A percentile compares a stretch with the other conserved stretches of the same genome.
Evolutionary conservation across 2,329 filamentous ascomycete genomes (phyloP).

Genomic region (Parastagonospora avenae): DNA sequence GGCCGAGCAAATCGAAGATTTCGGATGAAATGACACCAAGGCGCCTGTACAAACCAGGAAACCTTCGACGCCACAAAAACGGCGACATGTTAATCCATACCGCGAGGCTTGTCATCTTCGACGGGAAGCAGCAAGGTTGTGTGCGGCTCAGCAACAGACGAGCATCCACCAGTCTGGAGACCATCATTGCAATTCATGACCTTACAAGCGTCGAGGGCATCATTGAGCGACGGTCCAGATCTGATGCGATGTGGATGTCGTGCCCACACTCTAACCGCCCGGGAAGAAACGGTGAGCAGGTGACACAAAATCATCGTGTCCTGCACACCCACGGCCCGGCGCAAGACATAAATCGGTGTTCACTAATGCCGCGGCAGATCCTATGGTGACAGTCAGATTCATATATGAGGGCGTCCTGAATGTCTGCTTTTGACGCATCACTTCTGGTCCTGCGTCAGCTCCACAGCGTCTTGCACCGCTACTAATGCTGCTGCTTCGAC

Average conservation of each 20-base stretch:
- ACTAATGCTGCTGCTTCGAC: constrained; percentile 20
- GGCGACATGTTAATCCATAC: constrained; percentile 2
- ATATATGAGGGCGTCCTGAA: constrained; percentile 12
- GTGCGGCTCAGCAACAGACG: constrained; percentile 11
- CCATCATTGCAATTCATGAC: not conserved
- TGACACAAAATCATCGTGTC: constrained; percentile 23
- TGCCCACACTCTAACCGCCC: constrained; percentile 2
- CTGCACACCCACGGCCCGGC: constrained; percentile 11
- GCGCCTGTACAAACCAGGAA: not conserved
- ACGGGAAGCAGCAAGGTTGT: not conserved
- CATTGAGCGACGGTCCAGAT: no score
- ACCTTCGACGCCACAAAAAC: not conserved
- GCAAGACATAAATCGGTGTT: constrained; percentile 2
- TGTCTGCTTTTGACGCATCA: constrained; percentile 14
- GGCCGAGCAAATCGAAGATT: not conserved
- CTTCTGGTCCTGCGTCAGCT: constrained; percentile 27
- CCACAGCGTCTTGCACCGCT: constrained; percentile 12
- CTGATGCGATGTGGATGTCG: not conserved
- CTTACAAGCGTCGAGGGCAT: no score
- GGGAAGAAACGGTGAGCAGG: constrained; percentile 26
- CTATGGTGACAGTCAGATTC: constrained; percentile 7
- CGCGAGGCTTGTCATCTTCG: not conserved
- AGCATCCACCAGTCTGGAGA: not conserved
- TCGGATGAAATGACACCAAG: no score
- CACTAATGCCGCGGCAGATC: constrained; percentile 6